Evolutionary conservation across 1,139 yeast genomes (phyloP), one percentile per base, ranked within the genome.

Genomic region (Pichia norvegensis): DNA sequence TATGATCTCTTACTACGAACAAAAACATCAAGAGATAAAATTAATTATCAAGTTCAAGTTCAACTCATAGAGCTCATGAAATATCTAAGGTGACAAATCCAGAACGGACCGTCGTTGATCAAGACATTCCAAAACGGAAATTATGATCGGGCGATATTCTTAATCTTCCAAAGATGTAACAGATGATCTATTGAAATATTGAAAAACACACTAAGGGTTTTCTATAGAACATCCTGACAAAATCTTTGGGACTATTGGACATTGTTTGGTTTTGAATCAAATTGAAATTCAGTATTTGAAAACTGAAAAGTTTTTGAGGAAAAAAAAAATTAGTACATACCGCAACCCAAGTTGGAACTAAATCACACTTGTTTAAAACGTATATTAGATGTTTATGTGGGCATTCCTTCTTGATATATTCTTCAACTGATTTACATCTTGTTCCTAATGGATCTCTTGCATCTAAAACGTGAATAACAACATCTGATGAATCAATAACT

Each of bases 311-410:
- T n/a, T n/a, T n/a, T n/a, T n/a, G n/a, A n/a, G n/a, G n/a, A 47
- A 22, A 42, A 23, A 42, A 23, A n/a, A 9, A 8, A 27, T 23
- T 33, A 20, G 63, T 69, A 88, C 97, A 78, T 86, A 92, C 97
- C 62, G 98, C 96, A 60, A 88, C 97, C 97, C 97, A 92, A 48
- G 97, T 92, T 53, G 98, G 98, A 45, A 94, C 97, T 60, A 92
- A 78, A 72, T 92, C 98, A 76, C 97, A 88, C 76, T 92, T 92
- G 76, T 92, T 92, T 66, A 92, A 72, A 45, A 92, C 97, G 64
- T 84, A 90, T 53, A 92, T 84, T 70, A 92, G 75, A 72, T 92
- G 98, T 68, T 92, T 92, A 65, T 92, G 98, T 29, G 98, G 87
- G 62, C 95, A 90, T 68, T 92, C 98, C 53, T 85, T 92, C 58